A percentile compares a stretch with the other conserved stretches of the same genome.
These are phyloP conservation scores for Pleurotus pulmonarius DNA, from an alignment of 768 basidiomycete species.

Conservation along the genomic window DNA sequence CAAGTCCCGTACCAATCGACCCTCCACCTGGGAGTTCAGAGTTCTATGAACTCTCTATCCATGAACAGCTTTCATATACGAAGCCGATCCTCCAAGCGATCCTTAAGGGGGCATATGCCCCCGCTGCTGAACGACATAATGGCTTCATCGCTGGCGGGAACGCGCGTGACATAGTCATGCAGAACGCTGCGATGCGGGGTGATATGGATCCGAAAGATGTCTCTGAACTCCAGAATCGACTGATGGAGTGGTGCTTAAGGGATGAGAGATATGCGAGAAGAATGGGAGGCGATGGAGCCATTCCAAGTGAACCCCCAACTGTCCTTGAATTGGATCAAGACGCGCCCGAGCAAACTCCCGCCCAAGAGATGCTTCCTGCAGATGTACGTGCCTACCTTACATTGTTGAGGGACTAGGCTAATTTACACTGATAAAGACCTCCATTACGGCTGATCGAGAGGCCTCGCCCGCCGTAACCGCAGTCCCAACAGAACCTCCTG, in stretches of 20 bases:
- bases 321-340: too few relatives aligned
- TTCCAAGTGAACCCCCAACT: background rate
- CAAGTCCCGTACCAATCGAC: constrained; percentile 37
- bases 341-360: too few relatives aligned
- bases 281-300: constrained; percentile 11
- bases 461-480: background rate
- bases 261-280: constrained; percentile 15
- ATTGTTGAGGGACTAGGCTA: too few relatives aligned
- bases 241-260: constrained; percentile 43
- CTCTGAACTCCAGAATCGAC: constrained; percentile 25
- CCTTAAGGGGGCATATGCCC: constrained; percentile 50
- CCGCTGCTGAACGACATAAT: constrained; percentile 45
- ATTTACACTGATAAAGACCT: too few relatives aligned
- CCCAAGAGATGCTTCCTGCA: too few relatives aligned
- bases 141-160: constrained; percentile 58
- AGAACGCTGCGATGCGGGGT: constrained; percentile 33
- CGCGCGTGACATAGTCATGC: constrained; percentile 35
- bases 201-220: constrained; percentile 39
- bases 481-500: background rate
- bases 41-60: constrained; percentile 49
- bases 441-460: background rate
- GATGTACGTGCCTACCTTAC: too few relatives aligned
- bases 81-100: constrained; percentile 63
- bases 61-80: constrained; percentile 60
- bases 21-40: constrained; percentile 36